phyloP scores from a whole-genome alignment of 306 rosid species.

The Sphenostylis stenocarpa region DNA sequence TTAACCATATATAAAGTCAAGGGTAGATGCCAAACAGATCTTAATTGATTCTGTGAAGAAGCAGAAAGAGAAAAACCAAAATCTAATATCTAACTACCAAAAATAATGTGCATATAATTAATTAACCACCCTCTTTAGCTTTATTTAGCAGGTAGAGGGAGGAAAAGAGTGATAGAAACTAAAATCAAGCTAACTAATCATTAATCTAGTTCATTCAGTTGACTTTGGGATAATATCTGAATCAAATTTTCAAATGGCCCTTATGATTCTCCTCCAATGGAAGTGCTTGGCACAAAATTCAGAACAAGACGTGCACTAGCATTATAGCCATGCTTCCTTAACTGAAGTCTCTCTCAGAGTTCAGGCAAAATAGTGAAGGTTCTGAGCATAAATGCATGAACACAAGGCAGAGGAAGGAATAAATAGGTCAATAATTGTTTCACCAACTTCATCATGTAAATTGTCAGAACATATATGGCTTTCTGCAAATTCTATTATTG shows the following conservation, averaged over 20 bases:
- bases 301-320: neutral
- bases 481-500: neutral
- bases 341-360: neutral
- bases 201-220: neutral
- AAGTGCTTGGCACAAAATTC: neutral
- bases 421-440: conserved; percentile 25
- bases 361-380: neutral
- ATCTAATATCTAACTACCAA: neutral
- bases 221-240: neutral
- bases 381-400: conserved; percentile 6
- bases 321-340: neutral
- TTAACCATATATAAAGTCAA: conserved; percentile 29
- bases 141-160: neutral
- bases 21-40: conserved; percentile 30
- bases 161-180: neutral
- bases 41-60: conserved; percentile 1
- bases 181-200: neutral
- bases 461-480: conserved; percentile 13
- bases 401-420: conserved; percentile 12
- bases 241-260: neutral
- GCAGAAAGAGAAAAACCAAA: neutral
- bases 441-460: neutral
- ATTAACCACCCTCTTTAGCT: neutral
- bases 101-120: neutral
- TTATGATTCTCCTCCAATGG: neutral